Conservation (phyloP, 1,139 yeast species). For the Suhomyces anneliseae region DNA sequence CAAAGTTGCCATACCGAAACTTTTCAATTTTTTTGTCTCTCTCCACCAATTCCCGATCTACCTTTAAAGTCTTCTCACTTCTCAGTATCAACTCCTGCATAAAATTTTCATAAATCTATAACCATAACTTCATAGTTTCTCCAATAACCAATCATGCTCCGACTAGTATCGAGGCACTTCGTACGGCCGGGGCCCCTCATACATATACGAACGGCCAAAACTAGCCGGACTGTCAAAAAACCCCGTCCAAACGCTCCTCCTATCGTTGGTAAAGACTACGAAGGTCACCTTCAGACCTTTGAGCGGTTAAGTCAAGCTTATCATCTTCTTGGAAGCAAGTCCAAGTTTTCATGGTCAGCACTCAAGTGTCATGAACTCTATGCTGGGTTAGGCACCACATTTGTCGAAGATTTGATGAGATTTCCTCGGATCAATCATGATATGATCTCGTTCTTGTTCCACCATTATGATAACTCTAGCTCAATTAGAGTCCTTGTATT, state of each 20-base stretch:
- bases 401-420: constrained; percentile 23
- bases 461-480: constrained; percentile 17
- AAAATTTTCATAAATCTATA: background rate
- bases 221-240: no score
- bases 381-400: constrained; percentile 4
- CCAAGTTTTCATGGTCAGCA: constrained; percentile 16
- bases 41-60: background rate
- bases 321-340: constrained; percentile 12
- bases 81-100: constrained; percentile 2
- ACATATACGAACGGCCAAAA: background rate
- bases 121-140: background rate
- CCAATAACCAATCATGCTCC: constrained; percentile 1
- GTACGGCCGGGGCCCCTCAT: background rate
- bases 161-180: background rate
- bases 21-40: no score
- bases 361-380: constrained; percentile 20
- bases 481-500: constrained; percentile 23
- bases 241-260: background rate
- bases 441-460: constrained; percentile 17
- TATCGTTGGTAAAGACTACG: background rate
- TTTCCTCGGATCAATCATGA: constrained; percentile 20
- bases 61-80: background rate
- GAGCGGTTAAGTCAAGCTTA: constrained; percentile 20
- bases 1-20: background rate
- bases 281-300: constrained; percentile 1